These are phyloP conservation scores for Candolleomyces eurysporus DNA, from an alignment of 768 basidiomycete species.

Conservation along the genomic window DNA sequence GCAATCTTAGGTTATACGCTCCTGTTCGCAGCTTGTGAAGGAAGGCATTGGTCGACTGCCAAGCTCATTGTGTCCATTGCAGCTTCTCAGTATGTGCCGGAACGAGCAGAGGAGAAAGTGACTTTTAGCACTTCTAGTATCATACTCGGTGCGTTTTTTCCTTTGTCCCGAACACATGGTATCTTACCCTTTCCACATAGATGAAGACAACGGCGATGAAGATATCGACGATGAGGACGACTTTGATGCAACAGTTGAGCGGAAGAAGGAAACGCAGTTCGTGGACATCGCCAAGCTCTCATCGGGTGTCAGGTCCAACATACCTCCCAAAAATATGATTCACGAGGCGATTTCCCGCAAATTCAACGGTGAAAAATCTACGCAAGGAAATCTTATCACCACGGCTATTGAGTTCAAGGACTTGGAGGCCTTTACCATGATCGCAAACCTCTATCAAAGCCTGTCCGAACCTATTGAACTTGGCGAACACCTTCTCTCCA, in stretches of 20 bases:
- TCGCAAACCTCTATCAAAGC: slow-evolving; percentile 42
- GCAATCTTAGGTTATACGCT: slow-evolving; percentile 42
- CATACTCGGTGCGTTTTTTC: slow-evolving; percentile 26
- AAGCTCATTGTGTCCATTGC: slow-evolving; percentile 59
- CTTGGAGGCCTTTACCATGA: slow-evolving; percentile 48
- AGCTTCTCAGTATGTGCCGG: slow-evolving; percentile 46
- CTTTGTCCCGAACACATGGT: not conserved
- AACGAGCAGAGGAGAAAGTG: slow-evolving; percentile 28
- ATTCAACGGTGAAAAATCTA: not conserved
- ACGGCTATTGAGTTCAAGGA: slow-evolving; percentile 44
- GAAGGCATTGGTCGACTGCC: slow-evolving; percentile 55
- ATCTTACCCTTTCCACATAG: slow-evolving; percentile 1
- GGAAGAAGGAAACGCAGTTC: slow-evolving; percentile 37
- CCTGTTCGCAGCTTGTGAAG: slow-evolving; percentile 46
- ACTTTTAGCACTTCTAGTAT: slow-evolving; percentile 33
- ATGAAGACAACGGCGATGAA: slow-evolving; percentile 41
- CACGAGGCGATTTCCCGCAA: slow-evolving; percentile 7
- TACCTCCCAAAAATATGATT: slow-evolving; percentile 39
- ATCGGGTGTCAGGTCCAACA: slow-evolving; percentile 39
- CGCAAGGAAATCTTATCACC: slow-evolving; percentile 21
- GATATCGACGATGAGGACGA: slow-evolving; percentile 39
- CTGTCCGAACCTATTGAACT: slow-evolving; percentile 29
- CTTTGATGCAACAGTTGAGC: slow-evolving; percentile 37
- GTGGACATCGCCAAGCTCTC: slow-evolving; percentile 51
- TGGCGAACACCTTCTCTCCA: slow-evolving; percentile 14